Evolutionary conservation across 352 stramenopile species (phyloP), one percentile per base, ranked within the genome.

Genomic region (Phytophthora boehmeriae): DNA sequence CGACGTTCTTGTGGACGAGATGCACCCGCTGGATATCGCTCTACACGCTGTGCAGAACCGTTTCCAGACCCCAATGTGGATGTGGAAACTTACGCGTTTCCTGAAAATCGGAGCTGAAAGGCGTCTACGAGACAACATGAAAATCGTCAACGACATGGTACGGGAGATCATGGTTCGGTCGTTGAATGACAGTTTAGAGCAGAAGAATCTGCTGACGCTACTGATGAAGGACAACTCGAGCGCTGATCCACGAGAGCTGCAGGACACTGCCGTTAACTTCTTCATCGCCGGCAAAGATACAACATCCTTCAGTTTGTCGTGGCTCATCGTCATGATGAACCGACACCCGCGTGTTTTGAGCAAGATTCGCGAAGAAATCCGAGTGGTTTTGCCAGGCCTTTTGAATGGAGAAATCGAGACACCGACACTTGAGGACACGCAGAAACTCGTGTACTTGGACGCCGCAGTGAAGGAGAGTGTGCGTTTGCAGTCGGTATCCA

Each of bases 221-320:
- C 71, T 71, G 27, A 45, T 83, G 19, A 72, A 54, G 30, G 64
- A 63, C 48, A 57, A 80, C 23, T 52, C 48, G 11, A 54, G 47
- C 17, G 55, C 66, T 20, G 55, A 68, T 10, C 35, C 63, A 13
- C 59, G 68, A 42, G 67, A 75, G 2, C 55, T 88, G 20, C 70
- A 75, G 30, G 74, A 89, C 63, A 73, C 85, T 16, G 62, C 85
- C 3, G 63, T 89, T 25, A 86, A 78, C 50, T 86, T 89, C 51
- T 60, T 89, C 30, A 55, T 88, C 17, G 80, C 76, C 27, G 80
- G 78, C 19, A 59, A 73, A 34, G 78, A 86, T 54, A 85, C 78
- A 9, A 88, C 78, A 8, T 71, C 78, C 1, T 75, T 65, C 45
- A 76, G 71, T 17, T 28, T 88, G 19, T 69, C 62, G n/a, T 88